Conservation (phyloP, 2,329 filamentous ascomycete species). For the Elsinoe fawcettii region DNA sequence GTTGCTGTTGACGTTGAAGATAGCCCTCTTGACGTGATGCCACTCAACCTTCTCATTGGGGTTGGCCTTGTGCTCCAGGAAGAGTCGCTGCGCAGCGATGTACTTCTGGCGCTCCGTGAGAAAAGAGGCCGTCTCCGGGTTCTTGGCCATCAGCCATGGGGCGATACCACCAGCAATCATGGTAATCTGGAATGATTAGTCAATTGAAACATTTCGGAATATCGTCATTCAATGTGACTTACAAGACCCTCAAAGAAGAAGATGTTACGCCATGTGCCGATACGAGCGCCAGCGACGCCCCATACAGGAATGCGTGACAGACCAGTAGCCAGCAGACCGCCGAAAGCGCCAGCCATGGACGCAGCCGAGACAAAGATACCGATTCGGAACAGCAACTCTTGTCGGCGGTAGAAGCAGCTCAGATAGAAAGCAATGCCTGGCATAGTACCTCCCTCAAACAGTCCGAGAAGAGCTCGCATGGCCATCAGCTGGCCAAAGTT, state of each 20-base stretch:
- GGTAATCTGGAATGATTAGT: conserved; percentile 26
- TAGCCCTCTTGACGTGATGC: conserved; percentile 22
- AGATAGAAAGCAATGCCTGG: conserved; percentile 16
- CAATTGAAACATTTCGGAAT: neutral
- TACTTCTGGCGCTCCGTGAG: conserved; percentile 27
- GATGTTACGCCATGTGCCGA: conserved; percentile 24
- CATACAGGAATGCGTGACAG: conserved; percentile 25
- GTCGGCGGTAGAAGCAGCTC: conserved; percentile 14
- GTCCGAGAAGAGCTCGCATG: conserved; percentile 35
- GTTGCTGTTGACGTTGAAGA: conserved; percentile 29
- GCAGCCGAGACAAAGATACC: conserved; percentile 16
- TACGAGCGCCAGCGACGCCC: conserved; percentile 21
- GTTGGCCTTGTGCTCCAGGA: conserved; percentile 23
- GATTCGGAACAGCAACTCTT: conserved; percentile 17
- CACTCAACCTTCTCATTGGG: conserved; percentile 27
- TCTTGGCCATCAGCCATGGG: conserved; percentile 22
- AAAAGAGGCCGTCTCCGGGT: conserved; percentile 29
- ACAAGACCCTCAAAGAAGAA: conserved; percentile 28
- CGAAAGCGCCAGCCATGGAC: conserved; percentile 23
- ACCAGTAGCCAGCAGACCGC: conserved; percentile 25
- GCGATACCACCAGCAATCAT: conserved; percentile 25
- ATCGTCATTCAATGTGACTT: neutral
- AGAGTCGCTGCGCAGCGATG: conserved; percentile 2
- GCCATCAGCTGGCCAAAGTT: conserved; percentile 42
- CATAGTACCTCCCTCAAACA: conserved; percentile 25